These are phyloP conservation scores for Hura crepitans DNA, from an alignment of 441 rosid species.

Conservation along the genomic window DNA sequence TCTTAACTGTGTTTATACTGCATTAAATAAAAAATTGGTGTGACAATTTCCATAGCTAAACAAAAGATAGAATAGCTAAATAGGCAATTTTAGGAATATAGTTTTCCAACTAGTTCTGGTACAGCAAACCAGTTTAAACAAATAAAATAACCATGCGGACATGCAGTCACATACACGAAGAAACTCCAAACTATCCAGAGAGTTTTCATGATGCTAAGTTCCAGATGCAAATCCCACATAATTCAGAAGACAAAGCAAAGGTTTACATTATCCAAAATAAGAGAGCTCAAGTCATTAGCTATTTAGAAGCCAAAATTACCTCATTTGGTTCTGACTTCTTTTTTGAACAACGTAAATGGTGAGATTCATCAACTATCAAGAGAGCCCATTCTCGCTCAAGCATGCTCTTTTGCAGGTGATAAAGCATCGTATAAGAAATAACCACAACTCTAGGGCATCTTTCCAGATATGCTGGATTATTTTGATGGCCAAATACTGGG, in stretches of 20 bases:
- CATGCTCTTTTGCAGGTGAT: constrained; percentile 62
- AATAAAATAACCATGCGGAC: neutral
- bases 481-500: constrained; percentile 83
- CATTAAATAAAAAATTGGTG: neutral
- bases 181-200: neutral
- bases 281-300: neutral
- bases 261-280: neutral
- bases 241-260: neutral
- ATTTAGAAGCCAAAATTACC: constrained; percentile 33
- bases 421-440: constrained; percentile 86
- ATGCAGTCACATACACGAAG: neutral
- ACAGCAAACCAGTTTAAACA: neutral
- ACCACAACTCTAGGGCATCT: constrained; percentile 82
- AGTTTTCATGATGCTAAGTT: neutral
- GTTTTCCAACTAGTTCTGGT: constrained; percentile 4
- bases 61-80: neutral
- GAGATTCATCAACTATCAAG: constrained; percentile 91
- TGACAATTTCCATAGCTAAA: neutral
- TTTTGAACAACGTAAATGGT: constrained; percentile 77
- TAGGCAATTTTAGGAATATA: neutral
- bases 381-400: constrained; percentile 76
- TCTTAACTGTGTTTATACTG: neutral
- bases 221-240: constrained; percentile 1
- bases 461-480: constrained; percentile 61
- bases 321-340: constrained; percentile 64